A percentile compares a stretch with the other conserved stretches of the same genome.
phyloP scores from a whole-genome alignment of 495 filamentous ascomycete genomes.

The Penicillium canariense region DNA sequence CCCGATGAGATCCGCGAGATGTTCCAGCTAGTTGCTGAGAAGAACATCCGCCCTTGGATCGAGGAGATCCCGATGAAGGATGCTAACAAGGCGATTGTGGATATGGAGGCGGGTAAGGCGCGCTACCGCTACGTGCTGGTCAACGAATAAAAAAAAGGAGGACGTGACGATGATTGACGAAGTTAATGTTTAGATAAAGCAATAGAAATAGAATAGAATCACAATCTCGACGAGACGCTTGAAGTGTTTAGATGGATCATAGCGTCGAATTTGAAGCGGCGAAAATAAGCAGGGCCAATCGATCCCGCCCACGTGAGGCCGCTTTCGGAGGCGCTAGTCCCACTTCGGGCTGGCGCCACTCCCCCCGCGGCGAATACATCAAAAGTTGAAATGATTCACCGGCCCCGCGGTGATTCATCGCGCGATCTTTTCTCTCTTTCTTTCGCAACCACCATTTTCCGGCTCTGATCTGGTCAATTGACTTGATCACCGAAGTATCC shows the following conservation, averaged over 20 bases:
- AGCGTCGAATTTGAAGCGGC: not conserved
- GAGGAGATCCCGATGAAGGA: conserved; percentile 70
- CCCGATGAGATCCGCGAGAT: conserved; percentile 78
- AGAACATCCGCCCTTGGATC: conserved; percentile 71
- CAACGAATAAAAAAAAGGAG: conserved; percentile 46
- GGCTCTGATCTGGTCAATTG: conserved; percentile 6
- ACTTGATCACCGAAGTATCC: not conserved
- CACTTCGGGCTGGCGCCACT: not conserved
- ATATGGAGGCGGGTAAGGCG: conserved; percentile 67
- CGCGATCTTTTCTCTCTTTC: not conserved
- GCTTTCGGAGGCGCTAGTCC: conserved; percentile 34
- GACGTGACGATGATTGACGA: not conserved
- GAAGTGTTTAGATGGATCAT: too few relatives aligned
- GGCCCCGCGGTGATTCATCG: conserved; percentile 1
- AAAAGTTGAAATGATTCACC: conserved; percentile 15
- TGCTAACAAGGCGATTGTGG: conserved; percentile 67
- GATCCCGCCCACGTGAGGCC: conserved; percentile 25
- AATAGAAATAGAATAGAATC: conserved; percentile 2
- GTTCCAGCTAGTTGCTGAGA: conserved; percentile 71
- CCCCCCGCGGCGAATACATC: conserved; percentile 3
- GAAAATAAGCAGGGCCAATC: not conserved
- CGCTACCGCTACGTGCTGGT: conserved; percentile 75
- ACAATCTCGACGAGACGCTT: not conserved
- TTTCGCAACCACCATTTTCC: not conserved
- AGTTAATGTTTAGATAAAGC: conserved; percentile 6